A percentile compares a stretch with the other conserved stretches of the same genome.
These are phyloP conservation scores for Fusarium armeniacum DNA, from an alignment of 2,329 filamentous ascomycete genomes.

Conservation along the genomic window DNA sequence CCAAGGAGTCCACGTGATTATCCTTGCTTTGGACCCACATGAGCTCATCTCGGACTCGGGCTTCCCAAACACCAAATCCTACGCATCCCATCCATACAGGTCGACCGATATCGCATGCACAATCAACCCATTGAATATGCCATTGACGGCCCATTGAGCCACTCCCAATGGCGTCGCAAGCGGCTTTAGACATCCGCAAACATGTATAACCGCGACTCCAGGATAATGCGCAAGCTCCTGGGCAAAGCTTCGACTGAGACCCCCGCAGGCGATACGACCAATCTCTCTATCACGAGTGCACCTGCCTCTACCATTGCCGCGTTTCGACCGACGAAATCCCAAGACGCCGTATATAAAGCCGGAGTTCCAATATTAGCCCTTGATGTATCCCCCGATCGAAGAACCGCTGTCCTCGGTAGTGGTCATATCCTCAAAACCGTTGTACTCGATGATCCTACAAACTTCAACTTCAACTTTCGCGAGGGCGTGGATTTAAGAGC, in stretches of 20 bases:
- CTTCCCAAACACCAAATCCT: slow-evolving; percentile 10
- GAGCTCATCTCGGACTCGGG: slow-evolving; percentile 26
- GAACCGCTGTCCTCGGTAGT: slow-evolving; percentile 69
- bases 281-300: slow-evolving; percentile 62
- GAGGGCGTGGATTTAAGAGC: slow-evolving; percentile 72
- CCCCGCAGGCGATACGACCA: slow-evolving; percentile 57
- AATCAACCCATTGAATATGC: slow-evolving; percentile 31
- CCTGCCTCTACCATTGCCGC: slow-evolving; percentile 55
- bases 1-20: slow-evolving; percentile 22
- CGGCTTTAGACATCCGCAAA: slow-evolving; percentile 48
- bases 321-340: slow-evolving; percentile 68
- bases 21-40: slow-evolving; percentile 31
- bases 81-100: background rate
- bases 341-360: slow-evolving; percentile 67
- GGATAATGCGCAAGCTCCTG: slow-evolving; percentile 72
- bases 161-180: slow-evolving; percentile 53
- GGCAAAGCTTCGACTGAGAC: slow-evolving; percentile 66
- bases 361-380: slow-evolving; percentile 69
- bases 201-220: slow-evolving; percentile 68
- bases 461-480: slow-evolving; percentile 60
- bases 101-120: slow-evolving; percentile 14
- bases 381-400: slow-evolving; percentile 70
- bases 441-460: slow-evolving; percentile 63
- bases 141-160: slow-evolving; percentile 31
- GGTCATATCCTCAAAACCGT: slow-evolving; percentile 73